Evolutionary conservation across 176 grass and related monocot species (phyloP).

Genomic region (Ensete ventricosum): DNA sequence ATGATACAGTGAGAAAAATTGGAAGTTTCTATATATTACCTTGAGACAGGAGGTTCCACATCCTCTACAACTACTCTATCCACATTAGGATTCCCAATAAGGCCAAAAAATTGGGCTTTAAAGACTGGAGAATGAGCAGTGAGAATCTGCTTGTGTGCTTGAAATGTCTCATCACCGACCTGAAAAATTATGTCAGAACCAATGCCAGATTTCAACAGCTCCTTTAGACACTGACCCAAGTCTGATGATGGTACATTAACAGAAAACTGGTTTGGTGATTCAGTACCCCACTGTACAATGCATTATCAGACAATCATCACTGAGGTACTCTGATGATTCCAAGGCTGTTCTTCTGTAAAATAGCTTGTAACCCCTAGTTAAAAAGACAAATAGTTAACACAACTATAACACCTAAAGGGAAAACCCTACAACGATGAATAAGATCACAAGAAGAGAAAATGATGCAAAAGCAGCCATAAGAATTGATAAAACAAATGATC

Average conservation of each 20-base stretch:
- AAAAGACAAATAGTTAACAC: neutral
- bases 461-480: neutral
- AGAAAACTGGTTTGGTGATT: constrained; percentile 49
- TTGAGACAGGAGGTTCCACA: constrained; percentile 76
- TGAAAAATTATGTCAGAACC: constrained; percentile 67
- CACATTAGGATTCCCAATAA: constrained; percentile 56
- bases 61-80: constrained; percentile 53
- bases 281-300: constrained; percentile 71
- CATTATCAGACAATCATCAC: constrained; percentile 56
- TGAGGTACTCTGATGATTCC: constrained; percentile 62
- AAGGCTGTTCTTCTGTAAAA: constrained; percentile 67
- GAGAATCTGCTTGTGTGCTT: constrained; percentile 72
- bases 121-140: constrained; percentile 76
- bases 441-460: neutral
- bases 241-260: constrained; percentile 49
- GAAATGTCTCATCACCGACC: constrained; percentile 48
- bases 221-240: constrained; percentile 47
- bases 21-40: constrained; percentile 28
- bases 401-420: neutral
- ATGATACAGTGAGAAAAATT: neutral
- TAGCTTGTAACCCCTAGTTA: constrained; percentile 73
- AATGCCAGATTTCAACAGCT: constrained; percentile 37
- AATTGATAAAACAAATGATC: neutral
- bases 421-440: neutral
- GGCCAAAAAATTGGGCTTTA: constrained; percentile 84